Evolutionary conservation across 139 green algal species (phyloP), one percentile per base, ranked within the genome.

Genomic region (Microglena sp.): DNA sequence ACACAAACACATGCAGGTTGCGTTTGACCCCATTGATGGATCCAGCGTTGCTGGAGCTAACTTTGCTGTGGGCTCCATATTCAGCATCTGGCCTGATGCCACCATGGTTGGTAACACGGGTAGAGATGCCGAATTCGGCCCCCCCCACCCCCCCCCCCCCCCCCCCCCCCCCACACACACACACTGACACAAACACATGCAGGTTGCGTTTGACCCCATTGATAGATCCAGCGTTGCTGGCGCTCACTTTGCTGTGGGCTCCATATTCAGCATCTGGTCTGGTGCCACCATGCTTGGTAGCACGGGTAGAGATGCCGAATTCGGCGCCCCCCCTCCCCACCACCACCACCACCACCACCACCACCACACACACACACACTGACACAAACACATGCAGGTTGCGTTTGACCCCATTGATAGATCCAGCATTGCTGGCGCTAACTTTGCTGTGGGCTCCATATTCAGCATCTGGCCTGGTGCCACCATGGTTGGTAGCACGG

Each of bases 341-440:
- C n/a, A n/a, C n/a, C n/a, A n/a, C n/a, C n/a, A n/a, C n/a, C n/a
- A n/a, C n/a, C n/a, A n/a, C n/a, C n/a, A n/a, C n/a, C n/a, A n/a
- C n/a, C n/a, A n/a, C n/a, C n/a, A n/a, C n/a, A n/a, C n/a, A n/a
- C n/a, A n/a, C n/a, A n/a, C n/a, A n/a, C n/a, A n/a, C n/a, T n/a
- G n/a, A n/a, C n/a, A n/a, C n/a, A n/a, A n/a, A n/a, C n/a, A n/a
- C n/a, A n/a, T n/a, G 3, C 70, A 84, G 73, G 82, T 95, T n/a
- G 85, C 88, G 0, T 95, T 88, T 57, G 89, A 95, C 64, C 89
- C 89, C 0, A 64, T 95, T 30, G 89, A 95, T 58, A 88, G 89
- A 56, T 80, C 55, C 56, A 80, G 56, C 67, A 89, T 95, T 27
- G 65, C 92, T n/a, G 66, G 63, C 3, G 83, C 86, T 11, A 88